These are phyloP conservation scores for Colletotrichum acutatum DNA, from an alignment of 2,329 filamentous ascomycete genomes.

Conservation along the genomic window DNA sequence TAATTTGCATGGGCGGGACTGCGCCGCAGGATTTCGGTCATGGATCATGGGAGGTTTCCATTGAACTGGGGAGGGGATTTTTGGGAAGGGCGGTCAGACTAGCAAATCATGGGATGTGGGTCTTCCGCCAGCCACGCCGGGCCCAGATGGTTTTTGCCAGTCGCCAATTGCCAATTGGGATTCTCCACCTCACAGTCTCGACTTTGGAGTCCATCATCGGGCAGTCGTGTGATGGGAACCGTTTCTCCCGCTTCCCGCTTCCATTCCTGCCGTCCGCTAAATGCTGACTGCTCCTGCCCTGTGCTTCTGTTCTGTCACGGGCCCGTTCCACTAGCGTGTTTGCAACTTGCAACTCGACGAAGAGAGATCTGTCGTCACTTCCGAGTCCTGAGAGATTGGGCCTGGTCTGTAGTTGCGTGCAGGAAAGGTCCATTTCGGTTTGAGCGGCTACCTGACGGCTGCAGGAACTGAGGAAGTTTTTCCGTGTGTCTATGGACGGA, in stretches of 20 bases:
- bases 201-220: no score
- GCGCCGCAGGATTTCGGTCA: not conserved
- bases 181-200: no score
- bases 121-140: not conserved
- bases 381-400: not conserved
- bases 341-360: not conserved
- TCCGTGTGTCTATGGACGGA: not conserved
- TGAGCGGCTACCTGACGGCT: no score
- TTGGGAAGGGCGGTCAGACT: conserved; percentile 32
- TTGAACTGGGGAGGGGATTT: not conserved
- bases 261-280: not conserved
- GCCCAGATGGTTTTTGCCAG: not conserved
- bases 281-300: not conserved
- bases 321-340: not conserved
- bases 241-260: not conserved
- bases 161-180: not conserved
- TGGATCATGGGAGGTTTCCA: not conserved
- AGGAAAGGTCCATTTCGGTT: no score
- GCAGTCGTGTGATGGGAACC: not conserved
- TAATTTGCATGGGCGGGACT: conserved; percentile 7
- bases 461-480: not conserved
- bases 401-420: no score
- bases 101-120: conserved; percentile 14
- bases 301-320: not conserved
- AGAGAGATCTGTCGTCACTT: not conserved